Base-by-base conservation (phyloP, 2,329 filamentous ascomycete species). In the Phaeosphaeriaceae sp. region DNA sequence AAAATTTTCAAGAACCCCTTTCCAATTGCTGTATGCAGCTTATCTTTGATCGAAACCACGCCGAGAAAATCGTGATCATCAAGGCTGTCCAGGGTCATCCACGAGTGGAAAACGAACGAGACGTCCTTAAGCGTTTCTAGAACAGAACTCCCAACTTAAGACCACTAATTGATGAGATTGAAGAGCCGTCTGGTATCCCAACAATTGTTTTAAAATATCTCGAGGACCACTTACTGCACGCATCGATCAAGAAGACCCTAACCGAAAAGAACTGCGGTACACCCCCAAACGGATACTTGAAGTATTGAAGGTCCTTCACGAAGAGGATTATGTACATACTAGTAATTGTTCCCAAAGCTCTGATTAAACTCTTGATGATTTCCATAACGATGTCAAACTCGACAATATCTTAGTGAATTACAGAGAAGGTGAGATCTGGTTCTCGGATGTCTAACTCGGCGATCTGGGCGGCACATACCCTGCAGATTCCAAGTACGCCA, bases 361-460 rank as follows among this genome's bases (percentile, higher is more conserved):
- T n/a, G n/a, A n/a, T n/a, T n/a, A n/a, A n/a, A n/a, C n/a, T n/a
- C n/a, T n/a, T n/a, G n/a, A n/a, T n/a, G n/a, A n/a, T n/a, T n/a
- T n/a, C n/a, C n/a, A n/a, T n/a, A n/a, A 16, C 38, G 64, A 69
- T 48, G 45, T 69, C 43, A 75, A 75, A 43, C 70, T 63, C n/a
- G 61, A 73, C 30, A 74, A 75, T 41, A 61, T 74, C 18, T 69
- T 75, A 30, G 63, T 72, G 16, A 73, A 74, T 50, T 63, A 67
- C 40, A 54, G 56, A 48, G 54, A 41, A 12, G 15, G 58, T 41
- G 56, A 58, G 41, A 54, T 43, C 34, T 64, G 69, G 35, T 73
- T 75, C 50, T 48, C 64, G 8, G 65, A 73, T 41, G 64, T 73
- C 28, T 60, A 71, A 57, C 58, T 74, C 12, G 65, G 60, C 23